A percentile compares a stretch with the other conserved stretches of the same genome.
These are phyloP conservation scores for Exophiala aquamarina DNA, from an alignment of 2,329 filamentous ascomycete species.

Conservation along the genomic window DNA sequence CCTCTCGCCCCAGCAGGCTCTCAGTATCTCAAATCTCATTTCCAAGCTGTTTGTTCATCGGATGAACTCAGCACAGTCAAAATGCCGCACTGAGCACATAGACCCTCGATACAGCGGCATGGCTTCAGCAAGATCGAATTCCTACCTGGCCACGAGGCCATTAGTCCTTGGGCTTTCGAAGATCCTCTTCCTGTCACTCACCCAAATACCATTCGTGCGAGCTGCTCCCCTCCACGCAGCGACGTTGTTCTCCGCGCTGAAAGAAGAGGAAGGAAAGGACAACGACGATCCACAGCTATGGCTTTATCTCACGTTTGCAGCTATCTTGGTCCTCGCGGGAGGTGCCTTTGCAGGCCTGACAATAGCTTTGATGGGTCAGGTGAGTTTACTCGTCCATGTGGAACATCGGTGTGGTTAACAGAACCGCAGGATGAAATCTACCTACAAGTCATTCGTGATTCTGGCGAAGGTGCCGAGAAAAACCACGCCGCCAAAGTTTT, in stretches of 20 bases:
- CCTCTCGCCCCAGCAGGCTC: no score
- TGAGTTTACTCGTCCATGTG: slow-evolving; percentile 24
- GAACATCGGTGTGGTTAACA: no score
- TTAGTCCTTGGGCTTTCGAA: slow-evolving; percentile 43
- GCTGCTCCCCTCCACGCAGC: slow-evolving; percentile 36
- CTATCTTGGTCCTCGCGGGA: slow-evolving; percentile 78
- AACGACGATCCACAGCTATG: slow-evolving; percentile 67
- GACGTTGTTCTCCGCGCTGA: slow-evolving; percentile 22
- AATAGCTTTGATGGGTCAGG: slow-evolving; percentile 62
- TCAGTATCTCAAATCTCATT: no score
- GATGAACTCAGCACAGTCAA: neutral
- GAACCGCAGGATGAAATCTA: slow-evolving; percentile 87
- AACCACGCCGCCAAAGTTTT: slow-evolving; percentile 82
- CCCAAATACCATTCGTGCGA: slow-evolving; percentile 39
- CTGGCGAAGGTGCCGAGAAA: slow-evolving; percentile 79
- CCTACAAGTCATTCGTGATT: slow-evolving; percentile 87
- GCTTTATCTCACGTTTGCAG: slow-evolving; percentile 77
- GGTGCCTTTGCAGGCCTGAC: slow-evolving; percentile 95
- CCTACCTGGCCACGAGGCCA: slow-evolving; percentile 38
- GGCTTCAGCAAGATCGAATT: slow-evolving; percentile 16
- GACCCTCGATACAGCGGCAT: slow-evolving; percentile 11
- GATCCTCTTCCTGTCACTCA: slow-evolving; percentile 38
- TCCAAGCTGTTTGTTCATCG: neutral
- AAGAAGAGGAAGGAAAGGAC: slow-evolving; percentile 48
- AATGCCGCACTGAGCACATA: slow-evolving; percentile 11